Evolutionary conservation across 371 early-diverging fungal genomes (phyloP).

Genomic region (Mucor indicus): DNA sequence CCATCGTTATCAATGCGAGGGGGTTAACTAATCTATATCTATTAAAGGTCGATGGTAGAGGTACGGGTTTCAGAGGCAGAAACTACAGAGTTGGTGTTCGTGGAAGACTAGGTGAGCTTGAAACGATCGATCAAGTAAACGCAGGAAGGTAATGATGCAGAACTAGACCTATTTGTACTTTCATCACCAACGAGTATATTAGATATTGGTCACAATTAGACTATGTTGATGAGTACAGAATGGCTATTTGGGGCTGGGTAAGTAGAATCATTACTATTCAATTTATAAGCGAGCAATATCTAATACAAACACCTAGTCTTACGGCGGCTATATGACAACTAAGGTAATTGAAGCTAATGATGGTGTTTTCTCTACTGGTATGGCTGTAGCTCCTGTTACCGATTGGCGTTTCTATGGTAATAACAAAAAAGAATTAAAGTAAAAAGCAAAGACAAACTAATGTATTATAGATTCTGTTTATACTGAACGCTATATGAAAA

Average conservation of each 20-base stretch:
- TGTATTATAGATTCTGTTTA: conserved; percentile 77
- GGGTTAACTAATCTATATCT: background rate
- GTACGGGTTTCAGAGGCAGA: conserved; percentile 88
- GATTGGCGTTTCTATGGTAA: conserved; percentile 83
- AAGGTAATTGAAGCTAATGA: conserved; percentile 85
- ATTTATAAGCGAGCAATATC: background rate
- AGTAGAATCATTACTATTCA: background rate
- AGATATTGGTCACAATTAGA: conserved; percentile 57
- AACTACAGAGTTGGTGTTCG: conserved; percentile 75
- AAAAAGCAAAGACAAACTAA: too few relatives aligned
- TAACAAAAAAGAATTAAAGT: background rate
- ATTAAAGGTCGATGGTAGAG: conserved; percentile 78
- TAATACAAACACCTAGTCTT: conserved; percentile 56
- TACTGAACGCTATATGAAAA: conserved; percentile 96
- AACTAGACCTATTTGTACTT: background rate
- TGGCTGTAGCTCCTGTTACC: conserved; percentile 97
- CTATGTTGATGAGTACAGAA: conserved; percentile 72
- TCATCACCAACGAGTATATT: background rate
- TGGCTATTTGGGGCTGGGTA: conserved; percentile 96
- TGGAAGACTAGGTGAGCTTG: conserved; percentile 77
- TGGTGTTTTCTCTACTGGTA: conserved; percentile 78
- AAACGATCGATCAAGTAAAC: conserved; percentile 83
- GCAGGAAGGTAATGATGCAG: conserved; percentile 58
- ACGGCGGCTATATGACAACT: conserved; percentile 89
- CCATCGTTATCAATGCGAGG: too few relatives aligned